Conservation (phyloP, 1,139 yeast species). For the Geotrichum aggregatum region DNA sequence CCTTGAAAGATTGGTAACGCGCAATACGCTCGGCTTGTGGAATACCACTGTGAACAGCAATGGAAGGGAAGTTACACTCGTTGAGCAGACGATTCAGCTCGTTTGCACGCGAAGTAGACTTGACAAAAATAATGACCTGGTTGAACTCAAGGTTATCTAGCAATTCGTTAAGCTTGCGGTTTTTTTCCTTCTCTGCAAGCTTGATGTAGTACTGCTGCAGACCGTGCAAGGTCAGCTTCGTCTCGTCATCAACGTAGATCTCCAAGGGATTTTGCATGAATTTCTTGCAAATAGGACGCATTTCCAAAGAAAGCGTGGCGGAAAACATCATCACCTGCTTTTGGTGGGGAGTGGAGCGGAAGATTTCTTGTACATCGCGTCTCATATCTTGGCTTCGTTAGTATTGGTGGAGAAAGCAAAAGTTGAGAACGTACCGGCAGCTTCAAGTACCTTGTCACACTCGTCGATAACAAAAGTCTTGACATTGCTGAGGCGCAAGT, state of each 20-base stretch:
- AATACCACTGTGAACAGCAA: constrained; percentile 93
- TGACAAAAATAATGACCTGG: constrained; percentile 96
- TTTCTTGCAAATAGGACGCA: constrained; percentile 95
- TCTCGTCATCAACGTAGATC: constrained; percentile 95
- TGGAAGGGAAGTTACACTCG: constrained; percentile 94
- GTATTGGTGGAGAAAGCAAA: background rate
- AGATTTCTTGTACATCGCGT: constrained; percentile 96
- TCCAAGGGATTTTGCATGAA: constrained; percentile 98
- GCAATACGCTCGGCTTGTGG: constrained; percentile 98
- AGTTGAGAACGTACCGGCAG: constrained; percentile 23
- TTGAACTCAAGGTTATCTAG: constrained; percentile 93
- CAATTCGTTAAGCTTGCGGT: constrained; percentile 86
- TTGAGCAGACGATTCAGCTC: constrained; percentile 85
- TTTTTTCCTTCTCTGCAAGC: constrained; percentile 86
- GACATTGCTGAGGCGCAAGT: constrained; percentile 79
- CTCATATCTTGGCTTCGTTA: constrained; percentile 67
- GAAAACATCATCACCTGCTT: constrained; percentile 99
- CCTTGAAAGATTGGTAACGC: constrained; percentile 93
- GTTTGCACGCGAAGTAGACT: constrained; percentile 86
- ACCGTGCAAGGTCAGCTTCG: constrained; percentile 95
- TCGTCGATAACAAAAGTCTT: constrained; percentile 96
- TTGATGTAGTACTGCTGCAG: constrained; percentile 94
- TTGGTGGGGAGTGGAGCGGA: constrained; percentile 96
- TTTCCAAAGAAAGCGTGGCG: constrained; percentile 90
- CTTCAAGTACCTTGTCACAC: constrained; percentile 94